A percentile compares a stretch with the other conserved stretches of the same genome.
Evolutionary conservation across 192 early-diverging fungal genomes (phyloP).

Genomic region (Haplosporangium gracile): DNA sequence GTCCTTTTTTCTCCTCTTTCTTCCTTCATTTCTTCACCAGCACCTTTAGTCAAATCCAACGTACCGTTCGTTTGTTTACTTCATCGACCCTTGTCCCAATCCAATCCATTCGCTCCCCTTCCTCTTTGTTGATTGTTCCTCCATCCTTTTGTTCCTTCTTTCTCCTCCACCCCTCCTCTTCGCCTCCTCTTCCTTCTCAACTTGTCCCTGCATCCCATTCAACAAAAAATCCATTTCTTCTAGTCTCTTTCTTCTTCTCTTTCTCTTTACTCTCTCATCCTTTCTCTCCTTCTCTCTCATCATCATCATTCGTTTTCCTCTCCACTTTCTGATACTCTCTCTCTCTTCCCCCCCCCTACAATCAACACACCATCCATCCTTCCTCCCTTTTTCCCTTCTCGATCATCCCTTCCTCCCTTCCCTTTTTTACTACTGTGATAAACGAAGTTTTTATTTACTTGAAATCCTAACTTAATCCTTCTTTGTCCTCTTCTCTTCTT

Average conservation of each 20-base stretch:
- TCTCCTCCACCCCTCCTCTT: too few relatives aligned
- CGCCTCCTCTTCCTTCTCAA: not conserved
- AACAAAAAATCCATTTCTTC: not conserved
- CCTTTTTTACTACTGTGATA: not conserved
- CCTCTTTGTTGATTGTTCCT: slow-evolving; percentile 4
- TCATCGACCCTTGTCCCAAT: too few relatives aligned
- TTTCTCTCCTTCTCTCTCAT: not conserved
- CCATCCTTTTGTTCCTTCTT: not conserved
- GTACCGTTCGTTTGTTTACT: too few relatives aligned
- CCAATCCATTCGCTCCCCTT: not conserved
- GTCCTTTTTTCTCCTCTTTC: not conserved
- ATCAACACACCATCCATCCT: not conserved
- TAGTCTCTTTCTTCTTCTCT: not conserved
- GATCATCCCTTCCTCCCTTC: not conserved
- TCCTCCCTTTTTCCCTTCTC: not conserved
- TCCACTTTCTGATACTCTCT: not conserved
- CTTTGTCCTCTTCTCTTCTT: not conserved
- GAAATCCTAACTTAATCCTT: not conserved
- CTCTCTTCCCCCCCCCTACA: not conserved
- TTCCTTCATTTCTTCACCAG: not conserved
- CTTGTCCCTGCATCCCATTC: not conserved
- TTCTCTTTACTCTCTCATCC: not conserved
- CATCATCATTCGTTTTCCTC: slow-evolving; percentile 1
- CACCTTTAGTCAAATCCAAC: too few relatives aligned
- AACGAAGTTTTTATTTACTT: not conserved